These are phyloP conservation scores for Podaxis rugospora DNA, from an alignment of 768 basidiomycete genomes.

Conservation along the genomic window DNA sequence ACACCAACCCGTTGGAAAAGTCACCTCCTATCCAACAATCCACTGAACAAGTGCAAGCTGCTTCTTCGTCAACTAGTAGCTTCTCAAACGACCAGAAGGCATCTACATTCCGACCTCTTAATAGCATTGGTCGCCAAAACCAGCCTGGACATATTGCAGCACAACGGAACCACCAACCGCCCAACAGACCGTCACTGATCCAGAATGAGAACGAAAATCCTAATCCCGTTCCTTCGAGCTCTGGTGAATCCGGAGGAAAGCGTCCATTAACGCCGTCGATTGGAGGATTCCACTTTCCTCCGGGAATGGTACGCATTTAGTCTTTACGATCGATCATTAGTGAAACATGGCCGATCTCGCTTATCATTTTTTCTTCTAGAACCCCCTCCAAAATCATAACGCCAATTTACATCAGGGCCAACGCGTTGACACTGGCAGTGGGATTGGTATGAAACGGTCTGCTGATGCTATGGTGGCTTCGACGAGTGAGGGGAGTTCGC, in stretches of 20 bases:
- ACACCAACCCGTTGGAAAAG: background rate
- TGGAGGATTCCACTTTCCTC: slow-evolving; percentile 48
- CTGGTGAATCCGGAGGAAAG: slow-evolving; percentile 7
- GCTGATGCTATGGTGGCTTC: slow-evolving; percentile 22
- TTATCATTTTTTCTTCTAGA: slow-evolving; percentile 6
- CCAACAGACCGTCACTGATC: slow-evolving; percentile 10
- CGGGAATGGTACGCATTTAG: slow-evolving; percentile 36
- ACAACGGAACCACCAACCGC: slow-evolving; percentile 18
- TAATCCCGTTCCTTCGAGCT: slow-evolving; percentile 1
- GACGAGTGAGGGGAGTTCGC: slow-evolving; percentile 12
- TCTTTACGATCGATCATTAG: slow-evolving; percentile 12
- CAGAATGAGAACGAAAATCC: slow-evolving; percentile 19
- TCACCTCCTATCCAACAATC: slow-evolving; percentile 3
- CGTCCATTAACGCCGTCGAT: slow-evolving; percentile 31
- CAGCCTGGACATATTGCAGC: slow-evolving; percentile 7
- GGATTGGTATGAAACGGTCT: slow-evolving; percentile 28
- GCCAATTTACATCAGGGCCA: slow-evolving; percentile 5
- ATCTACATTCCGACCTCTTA: slow-evolving; percentile 6
- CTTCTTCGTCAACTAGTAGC: slow-evolving; percentile 6
- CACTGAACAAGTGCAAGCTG: background rate
- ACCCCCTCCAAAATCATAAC: slow-evolving; percentile 7
- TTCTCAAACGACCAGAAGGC: background rate
- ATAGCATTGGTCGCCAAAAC: slow-evolving; percentile 2
- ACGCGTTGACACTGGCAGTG: background rate
- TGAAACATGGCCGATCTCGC: slow-evolving; percentile 9